Evolutionary conservation across 2,329 filamentous ascomycete genomes (phyloP), one percentile per base, ranked within the genome.

Genomic region (Aspergillus sp.): DNA sequence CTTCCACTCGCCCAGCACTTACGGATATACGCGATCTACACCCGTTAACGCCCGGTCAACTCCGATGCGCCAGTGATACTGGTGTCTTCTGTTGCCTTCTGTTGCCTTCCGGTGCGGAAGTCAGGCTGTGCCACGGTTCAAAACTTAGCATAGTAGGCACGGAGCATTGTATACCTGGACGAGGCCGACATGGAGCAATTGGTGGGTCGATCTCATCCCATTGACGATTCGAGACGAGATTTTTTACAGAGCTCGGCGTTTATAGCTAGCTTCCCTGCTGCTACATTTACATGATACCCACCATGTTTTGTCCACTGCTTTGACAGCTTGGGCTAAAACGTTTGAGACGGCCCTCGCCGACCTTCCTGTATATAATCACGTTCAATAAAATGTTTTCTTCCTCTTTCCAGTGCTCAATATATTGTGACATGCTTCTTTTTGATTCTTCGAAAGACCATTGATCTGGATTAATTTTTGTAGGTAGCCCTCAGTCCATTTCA

Each of bases 281-380:
- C 27, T 48, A 49, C 17, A 21, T 23, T 54, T 47, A 49, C 27
- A 46, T 58, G 56, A 58, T 58, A 58, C 51, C 56, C 56, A 54
- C 46, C 27, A 23, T 55, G 46, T 58, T 55, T 40, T 12, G 46
- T 49, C 44, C 9, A 43, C 23, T 37, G 43, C 37, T 49, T 40
- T 24, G 19, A 24, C 24, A 27, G 35, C 3, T 39, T 21, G 11
- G 41, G 24, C 33, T 37, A 15, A 48, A n/a, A 37, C 12, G 17
- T 7, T 41, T 23, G 45, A 47, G 49, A 51, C 9, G 40, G 40
- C 19, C 33, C 46, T n/a, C 19, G 23, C 17, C 35, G 47, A 40
- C 49, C 12, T 43, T 40, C n/a, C 31, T 49, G 54, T 41, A 51
- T 37, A 19, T 52, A 23, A 40, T 11, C 47, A 24, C 47, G 24